Base-by-base conservation (phyloP, 257 asterid species). In the Dorcoceras hygrometricum region DNA sequence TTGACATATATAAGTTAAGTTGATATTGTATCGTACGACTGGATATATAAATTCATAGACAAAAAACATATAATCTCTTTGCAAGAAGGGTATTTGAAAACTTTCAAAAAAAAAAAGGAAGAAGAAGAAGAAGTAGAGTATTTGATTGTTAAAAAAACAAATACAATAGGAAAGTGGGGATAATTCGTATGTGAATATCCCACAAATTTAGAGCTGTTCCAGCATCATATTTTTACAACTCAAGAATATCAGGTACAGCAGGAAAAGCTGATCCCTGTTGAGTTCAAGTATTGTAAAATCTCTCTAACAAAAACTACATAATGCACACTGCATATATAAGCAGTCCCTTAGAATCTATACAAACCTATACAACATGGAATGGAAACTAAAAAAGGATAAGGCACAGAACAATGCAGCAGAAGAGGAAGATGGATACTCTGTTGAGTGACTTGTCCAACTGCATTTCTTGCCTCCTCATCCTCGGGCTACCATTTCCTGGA, bases 401-500 rank as follows among this genome's bases (percentile, higher is more conserved):
- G 85, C 98, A 91, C 57, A 89, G 67, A 24, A 81, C 69, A 67
- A 82, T 68, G 84, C 95, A 85, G 79, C 89, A 87, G 74, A 81
- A 77, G 28, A 91, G 85, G 73, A 91, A 91, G 75, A 83, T 79
- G 51, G 82, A 80, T 36, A 89, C 74, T 74, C 95, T 82, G 83
- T 87, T 75, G 1, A 91, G 92, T 31, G 95, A 87, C 82, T 82
- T 91, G 27, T 85, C 95, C 70, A 80, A 59, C 82, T 85, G 88
- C 75, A 83, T 70, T 67, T 86, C 95, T 57, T 87, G 95, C 84
- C 96, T 87, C 79, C 95, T 83, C 81, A 87, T 64, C 71, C 96
- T 78, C 0, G 91, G 95, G 82, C 83, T 78, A 20, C 85, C 85
- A 16, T 75, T 79, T 67, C 76, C 83, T 0, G 63, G 51, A 12